Base-by-base conservation (phyloP, 2,329 filamentous ascomycete species). In the Pseudopithomyces maydicus region DNA sequence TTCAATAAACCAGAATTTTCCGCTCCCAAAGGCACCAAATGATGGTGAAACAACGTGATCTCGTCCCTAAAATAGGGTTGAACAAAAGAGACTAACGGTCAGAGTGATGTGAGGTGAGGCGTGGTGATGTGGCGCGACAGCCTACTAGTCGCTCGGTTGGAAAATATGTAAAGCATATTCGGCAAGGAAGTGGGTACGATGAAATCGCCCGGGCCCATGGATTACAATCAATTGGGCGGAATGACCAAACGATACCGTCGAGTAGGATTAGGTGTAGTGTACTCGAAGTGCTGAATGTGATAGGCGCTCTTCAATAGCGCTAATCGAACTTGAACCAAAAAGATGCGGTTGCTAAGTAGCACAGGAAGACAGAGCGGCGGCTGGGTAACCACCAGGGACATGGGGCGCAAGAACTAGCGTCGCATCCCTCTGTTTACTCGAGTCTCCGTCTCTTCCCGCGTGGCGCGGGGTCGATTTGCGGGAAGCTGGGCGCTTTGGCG, bases 401-500 rank as follows among this genome's bases (percentile, higher is more conserved):
- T 64, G 57, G n/a, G 61, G 52, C 48, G 57, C 53, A 58, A 65
- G 48, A 47, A 8, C 50, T 54, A 56, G 63, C 57, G 64, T 59
- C 61, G 66, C 65, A 53, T 52, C 45, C 11, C 39, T 51, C 33
- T 42, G 44, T 60, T 63, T 78, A 82, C 66, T 85, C 82, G 57
- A 87, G 77, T 81, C 91, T 96, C 80, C 93, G 89, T 79, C 92
- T 87, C 84, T 97, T 98, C 63, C 93, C 93, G 76, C 93, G 93
- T 7, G 92, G 94, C 36, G 93, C 92, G 22, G 93, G 91, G 64
- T 92, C 90, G 80, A 98, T 91, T 63, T 88, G 83, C n/a, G 72
- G 71, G 59, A 74, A 74, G 59, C 87, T 66, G 38, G 73, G 71
- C 51, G 71, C 69, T 56, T 71, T 70, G 51, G 67, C 72, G 46